These are phyloP conservation scores for Microdochium nivale DNA, from an alignment of 2,329 filamentous ascomycete species.

Conservation along the genomic window DNA sequence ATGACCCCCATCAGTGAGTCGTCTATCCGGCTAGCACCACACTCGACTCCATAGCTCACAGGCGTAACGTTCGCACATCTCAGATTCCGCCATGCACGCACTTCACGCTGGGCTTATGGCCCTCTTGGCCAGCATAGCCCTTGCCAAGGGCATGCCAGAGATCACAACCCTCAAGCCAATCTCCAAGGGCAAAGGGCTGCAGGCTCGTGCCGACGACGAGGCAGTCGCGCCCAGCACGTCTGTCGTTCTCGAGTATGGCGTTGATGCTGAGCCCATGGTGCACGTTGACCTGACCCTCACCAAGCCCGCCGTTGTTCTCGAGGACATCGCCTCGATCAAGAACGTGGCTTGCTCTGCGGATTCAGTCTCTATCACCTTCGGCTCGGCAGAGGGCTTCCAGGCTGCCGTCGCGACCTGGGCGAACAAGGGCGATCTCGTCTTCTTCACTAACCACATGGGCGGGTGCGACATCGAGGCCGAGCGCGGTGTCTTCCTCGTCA, in stretches of 20 bases:
- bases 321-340: slow-evolving; percentile 34
- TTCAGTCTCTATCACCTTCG: slow-evolving; percentile 25
- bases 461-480: slow-evolving; percentile 11
- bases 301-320: slow-evolving; percentile 11
- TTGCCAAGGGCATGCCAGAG: neutral
- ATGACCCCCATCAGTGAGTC: neutral
- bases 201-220: neutral
- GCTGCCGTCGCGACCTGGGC: slow-evolving; percentile 11
- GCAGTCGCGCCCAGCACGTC: neutral
- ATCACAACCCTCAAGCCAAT: neutral
- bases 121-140: neutral
- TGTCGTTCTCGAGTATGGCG: neutral
- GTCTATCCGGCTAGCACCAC: neutral
- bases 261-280: slow-evolving; percentile 35
- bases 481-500: slow-evolving; percentile 13
- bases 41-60: neutral
- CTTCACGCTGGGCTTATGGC: neutral
- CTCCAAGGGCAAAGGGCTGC: neutral
- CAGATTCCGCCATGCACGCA: neutral
- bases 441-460: slow-evolving; percentile 13
- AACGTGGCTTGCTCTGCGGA: slow-evolving; percentile 48
- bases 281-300: slow-evolving; percentile 43
- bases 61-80: neutral
- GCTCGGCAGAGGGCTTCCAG: slow-evolving; percentile 8
- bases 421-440: slow-evolving; percentile 10